Evolutionary conservation across 2,329 filamentous ascomycete species (phyloP).

Genomic region (Fusarium camptoceras): DNA sequence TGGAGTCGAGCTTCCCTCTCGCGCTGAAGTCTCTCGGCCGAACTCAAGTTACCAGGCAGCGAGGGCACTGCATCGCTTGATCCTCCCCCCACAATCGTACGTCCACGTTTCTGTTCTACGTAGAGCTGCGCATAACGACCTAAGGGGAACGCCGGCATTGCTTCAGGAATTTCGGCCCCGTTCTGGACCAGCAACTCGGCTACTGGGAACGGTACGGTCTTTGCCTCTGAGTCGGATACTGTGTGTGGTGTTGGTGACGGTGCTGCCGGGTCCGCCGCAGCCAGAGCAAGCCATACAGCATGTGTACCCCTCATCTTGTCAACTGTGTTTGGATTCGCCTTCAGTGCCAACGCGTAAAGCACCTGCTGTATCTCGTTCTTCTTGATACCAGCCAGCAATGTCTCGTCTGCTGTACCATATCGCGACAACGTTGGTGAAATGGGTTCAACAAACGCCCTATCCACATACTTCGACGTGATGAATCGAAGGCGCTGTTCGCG

Average conservation of each 20-base stretch:
- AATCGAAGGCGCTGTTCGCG: slow-evolving; percentile 93
- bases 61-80: slow-evolving; percentile 71
- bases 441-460: slow-evolving; percentile 82
- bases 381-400: slow-evolving; percentile 91
- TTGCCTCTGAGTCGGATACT: slow-evolving; percentile 59
- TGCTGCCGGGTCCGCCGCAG: slow-evolving; percentile 89
- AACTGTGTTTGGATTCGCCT: slow-evolving; percentile 85
- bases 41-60: slow-evolving; percentile 62
- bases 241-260: slow-evolving; percentile 67
- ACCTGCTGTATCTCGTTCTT: slow-evolving; percentile 95
- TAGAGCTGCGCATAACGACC: slow-evolving; percentile 84
- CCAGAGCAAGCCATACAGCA: slow-evolving; percentile 89
- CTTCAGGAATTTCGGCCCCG: slow-evolving; percentile 84
- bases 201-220: slow-evolving; percentile 80
- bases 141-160: slow-evolving; percentile 84
- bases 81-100: slow-evolving; percentile 54
- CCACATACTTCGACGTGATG: slow-evolving; percentile 94
- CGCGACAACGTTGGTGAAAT: slow-evolving; percentile 80
- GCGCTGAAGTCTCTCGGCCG: slow-evolving; percentile 64
- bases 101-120: slow-evolving; percentile 79
- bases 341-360: slow-evolving; percentile 87
- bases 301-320: slow-evolving; percentile 92
- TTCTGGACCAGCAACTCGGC: slow-evolving; percentile 95
- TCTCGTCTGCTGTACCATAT: slow-evolving; percentile 85
- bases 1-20: slow-evolving; percentile 78